Conservation (phyloP, 2,329 filamentous ascomycete genomes). For the Fusarium citri region DNA sequence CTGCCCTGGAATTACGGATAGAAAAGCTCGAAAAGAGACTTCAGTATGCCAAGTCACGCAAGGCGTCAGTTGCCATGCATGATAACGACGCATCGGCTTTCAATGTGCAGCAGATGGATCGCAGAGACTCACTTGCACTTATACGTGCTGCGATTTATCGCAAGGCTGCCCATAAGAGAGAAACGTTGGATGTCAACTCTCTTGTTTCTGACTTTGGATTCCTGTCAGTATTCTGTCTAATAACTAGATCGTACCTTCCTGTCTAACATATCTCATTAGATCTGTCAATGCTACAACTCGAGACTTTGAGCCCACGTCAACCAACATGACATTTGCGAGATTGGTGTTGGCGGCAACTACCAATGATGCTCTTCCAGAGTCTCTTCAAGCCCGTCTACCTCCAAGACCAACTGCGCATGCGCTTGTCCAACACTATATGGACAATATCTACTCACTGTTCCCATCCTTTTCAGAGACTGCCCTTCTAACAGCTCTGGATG, state of each 20-base stretch:
- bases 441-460: constrained; percentile 81
- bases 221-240: constrained; percentile 65
- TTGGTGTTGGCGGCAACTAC: constrained; percentile 86
- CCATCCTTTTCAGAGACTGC: constrained; percentile 86
- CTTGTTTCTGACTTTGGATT: constrained; percentile 95
- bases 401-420: constrained; percentile 74
- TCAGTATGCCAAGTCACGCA: constrained; percentile 75
- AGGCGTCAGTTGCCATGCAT: constrained; percentile 75
- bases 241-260: neutral
- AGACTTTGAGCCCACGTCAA: constrained; percentile 90
- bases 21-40: constrained; percentile 88
- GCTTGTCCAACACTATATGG: constrained; percentile 85
- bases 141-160: constrained; percentile 73
- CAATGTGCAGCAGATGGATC: constrained; percentile 58
- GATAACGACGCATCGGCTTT: constrained; percentile 62
- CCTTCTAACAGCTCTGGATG: constrained; percentile 82
- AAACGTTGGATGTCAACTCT: constrained; percentile 89
- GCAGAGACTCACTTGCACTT: constrained; percentile 71
- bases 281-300: constrained; percentile 94
- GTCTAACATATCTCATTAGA: constrained; percentile 57
- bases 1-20: constrained; percentile 90
- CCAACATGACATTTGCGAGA: constrained; percentile 91
- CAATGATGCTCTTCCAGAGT: constrained; percentile 76
- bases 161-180: constrained; percentile 72
- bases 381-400: constrained; percentile 73